Conservation (phyloP, 768 basidiomycete species). For the Lactarius tabidus region DNA sequence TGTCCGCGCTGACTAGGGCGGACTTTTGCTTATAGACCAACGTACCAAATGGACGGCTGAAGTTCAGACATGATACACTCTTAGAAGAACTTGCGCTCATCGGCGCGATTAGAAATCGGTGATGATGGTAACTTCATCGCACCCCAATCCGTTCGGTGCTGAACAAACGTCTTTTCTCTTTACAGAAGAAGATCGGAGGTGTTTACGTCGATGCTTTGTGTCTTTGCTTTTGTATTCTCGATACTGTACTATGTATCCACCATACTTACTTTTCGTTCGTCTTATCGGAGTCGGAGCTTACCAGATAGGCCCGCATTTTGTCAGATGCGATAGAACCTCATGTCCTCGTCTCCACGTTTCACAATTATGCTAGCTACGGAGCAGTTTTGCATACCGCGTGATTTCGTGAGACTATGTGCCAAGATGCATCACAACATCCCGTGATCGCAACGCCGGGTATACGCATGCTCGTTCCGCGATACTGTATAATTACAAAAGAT, state of each 20-base stretch:
- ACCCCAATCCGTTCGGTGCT: neutral
- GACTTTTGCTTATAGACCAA: slow-evolving; percentile 64
- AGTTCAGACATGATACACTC: slow-evolving; percentile 88
- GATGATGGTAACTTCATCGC: neutral
- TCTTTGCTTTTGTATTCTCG: neutral
- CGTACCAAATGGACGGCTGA: slow-evolving; percentile 85
- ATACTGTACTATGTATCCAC: neutral
- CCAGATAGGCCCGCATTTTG: neutral
- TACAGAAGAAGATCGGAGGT: slow-evolving; percentile 29
- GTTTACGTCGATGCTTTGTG: neutral
- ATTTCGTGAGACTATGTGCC: neutral
- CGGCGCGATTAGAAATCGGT: slow-evolving; percentile 17
- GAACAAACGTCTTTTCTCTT: neutral
- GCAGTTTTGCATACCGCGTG: neutral
- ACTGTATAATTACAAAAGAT: no score
- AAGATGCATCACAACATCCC: neutral
- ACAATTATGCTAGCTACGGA: neutral
- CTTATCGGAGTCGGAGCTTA: neutral
- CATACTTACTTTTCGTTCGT: neutral
- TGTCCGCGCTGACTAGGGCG: neutral
- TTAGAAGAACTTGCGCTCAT: slow-evolving; percentile 81
- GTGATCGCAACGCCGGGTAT: no score
- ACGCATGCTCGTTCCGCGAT: no score
- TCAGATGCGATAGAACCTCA: neutral
- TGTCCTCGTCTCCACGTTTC: neutral